Evolutionary conservation across 352 stramenopile genomes (phyloP).

Genomic region (Phytopythium ostracodes): DNA sequence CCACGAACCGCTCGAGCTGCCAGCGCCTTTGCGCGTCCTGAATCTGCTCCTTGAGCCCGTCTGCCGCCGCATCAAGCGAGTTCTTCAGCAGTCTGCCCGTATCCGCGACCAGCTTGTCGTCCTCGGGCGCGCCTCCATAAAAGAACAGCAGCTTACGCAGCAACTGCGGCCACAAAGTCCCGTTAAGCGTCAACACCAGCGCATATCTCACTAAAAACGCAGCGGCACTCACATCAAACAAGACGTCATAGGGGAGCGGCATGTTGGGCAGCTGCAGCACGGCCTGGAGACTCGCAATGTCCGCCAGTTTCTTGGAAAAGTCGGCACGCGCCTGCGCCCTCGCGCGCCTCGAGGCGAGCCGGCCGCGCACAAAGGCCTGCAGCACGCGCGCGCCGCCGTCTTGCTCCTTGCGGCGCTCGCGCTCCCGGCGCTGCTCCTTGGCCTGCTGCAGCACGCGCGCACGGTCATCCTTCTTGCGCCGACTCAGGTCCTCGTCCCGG

Average conservation of each 20-base stretch:
- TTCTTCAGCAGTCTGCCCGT: constrained; percentile 24
- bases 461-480: constrained; percentile 27
- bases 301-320: constrained; percentile 50
- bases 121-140: constrained; percentile 22
- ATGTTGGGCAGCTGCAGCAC: constrained; percentile 49
- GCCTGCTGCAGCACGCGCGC: constrained; percentile 52
- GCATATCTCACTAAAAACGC: not conserved
- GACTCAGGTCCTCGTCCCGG: constrained; percentile 42
- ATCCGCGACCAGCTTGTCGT: constrained; percentile 23
- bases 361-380: constrained; percentile 41
- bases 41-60: constrained; percentile 15
- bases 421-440: constrained; percentile 36
- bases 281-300: constrained; percentile 48
- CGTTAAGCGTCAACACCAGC: not conserved
- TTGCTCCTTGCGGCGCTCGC: constrained; percentile 32
- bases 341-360: constrained; percentile 17
- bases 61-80: constrained; percentile 12
- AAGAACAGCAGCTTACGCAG: constrained; percentile 40
- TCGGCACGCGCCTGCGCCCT: constrained; percentile 18
- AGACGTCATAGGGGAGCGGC: constrained; percentile 39
- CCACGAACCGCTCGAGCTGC: constrained; percentile 36
- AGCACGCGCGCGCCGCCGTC: constrained; percentile 27
- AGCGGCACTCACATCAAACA: constrained; percentile 30
- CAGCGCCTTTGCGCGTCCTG: constrained; percentile 21
- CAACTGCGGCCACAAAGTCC: constrained; percentile 14